These are phyloP conservation scores for Salvia hispanica DNA, from an alignment of 257 asterid genomes.

Conservation along the genomic window DNA sequence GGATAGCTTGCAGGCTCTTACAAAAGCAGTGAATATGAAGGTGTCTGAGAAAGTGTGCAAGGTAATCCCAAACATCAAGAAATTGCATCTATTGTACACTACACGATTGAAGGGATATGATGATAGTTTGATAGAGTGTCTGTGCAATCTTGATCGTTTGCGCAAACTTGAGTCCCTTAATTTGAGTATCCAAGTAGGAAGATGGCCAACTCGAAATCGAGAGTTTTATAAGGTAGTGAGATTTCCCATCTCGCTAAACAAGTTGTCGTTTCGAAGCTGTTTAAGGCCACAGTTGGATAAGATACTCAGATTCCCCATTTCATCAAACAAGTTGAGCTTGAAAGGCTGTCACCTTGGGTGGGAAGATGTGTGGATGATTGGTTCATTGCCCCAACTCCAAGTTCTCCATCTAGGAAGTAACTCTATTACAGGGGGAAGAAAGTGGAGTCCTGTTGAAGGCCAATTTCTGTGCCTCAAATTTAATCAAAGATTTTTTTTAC, in stretches of 20 bases:
- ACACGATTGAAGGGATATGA: neutral
- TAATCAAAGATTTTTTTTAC: too few species aligned
- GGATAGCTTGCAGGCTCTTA: constrained; percentile 9
- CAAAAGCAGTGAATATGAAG: neutral
- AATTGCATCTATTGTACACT: neutral
- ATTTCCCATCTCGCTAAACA: neutral
- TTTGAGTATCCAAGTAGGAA: neutral
- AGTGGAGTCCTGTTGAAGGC: constrained; percentile 8
- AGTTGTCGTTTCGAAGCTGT: neutral
- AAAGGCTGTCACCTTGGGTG: neutral
- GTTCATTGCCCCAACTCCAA: constrained; percentile 9
- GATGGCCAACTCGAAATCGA: neutral
- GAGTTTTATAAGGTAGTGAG: neutral
- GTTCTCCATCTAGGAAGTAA: neutral
- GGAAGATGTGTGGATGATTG: neutral
- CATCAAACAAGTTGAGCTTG: constrained; percentile 1
- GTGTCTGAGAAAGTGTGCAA: constrained; percentile 18
- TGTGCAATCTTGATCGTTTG: neutral
- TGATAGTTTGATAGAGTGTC: neutral
- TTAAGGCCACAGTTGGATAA: too few species aligned
- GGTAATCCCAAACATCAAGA: constrained; percentile 15
- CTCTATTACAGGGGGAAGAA: neutral
- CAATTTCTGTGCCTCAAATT: constrained; percentile 2
- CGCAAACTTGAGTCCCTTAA: neutral
- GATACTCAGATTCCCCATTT: constrained; percentile 3